Evolutionary conservation across 2,329 filamentous ascomycete species (phyloP).

Genomic region (Cordyceps militaris): DNA sequence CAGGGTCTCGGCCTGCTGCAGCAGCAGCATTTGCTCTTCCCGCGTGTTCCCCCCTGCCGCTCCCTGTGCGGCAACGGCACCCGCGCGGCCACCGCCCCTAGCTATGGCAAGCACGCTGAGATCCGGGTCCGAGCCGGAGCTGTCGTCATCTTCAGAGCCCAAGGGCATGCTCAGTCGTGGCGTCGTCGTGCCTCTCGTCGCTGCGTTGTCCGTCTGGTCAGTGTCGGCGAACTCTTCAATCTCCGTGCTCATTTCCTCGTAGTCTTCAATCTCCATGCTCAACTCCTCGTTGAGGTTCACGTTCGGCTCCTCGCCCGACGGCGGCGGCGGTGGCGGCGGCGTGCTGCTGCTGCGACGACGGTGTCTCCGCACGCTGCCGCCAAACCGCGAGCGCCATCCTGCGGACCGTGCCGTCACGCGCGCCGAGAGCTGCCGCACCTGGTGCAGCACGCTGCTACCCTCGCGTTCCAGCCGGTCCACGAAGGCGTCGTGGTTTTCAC

Average conservation of each 20-base stretch:
- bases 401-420: slow-evolving; percentile 2
- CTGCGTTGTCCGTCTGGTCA: slow-evolving; percentile 16
- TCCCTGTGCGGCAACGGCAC: background rate
- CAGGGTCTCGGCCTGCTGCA: slow-evolving; percentile 19
- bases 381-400: background rate
- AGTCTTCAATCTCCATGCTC: background rate
- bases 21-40: slow-evolving; percentile 13
- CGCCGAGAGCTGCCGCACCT: background rate
- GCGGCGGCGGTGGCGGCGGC: background rate
- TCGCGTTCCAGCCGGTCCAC: background rate
- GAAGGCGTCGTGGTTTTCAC: slow-evolving; percentile 1
- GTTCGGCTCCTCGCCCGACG: background rate
- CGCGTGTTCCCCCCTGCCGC: slow-evolving; percentile 5
- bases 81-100: slow-evolving; percentile 18
- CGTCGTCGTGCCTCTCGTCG: slow-evolving; percentile 22
- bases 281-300: background rate
- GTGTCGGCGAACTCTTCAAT: background rate
- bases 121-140: slow-evolving; percentile 31
- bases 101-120: slow-evolving; percentile 30
- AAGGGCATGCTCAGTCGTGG: slow-evolving; percentile 31
- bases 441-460: background rate
- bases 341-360: background rate
- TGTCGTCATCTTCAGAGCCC: slow-evolving; percentile 24
- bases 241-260: background rate
- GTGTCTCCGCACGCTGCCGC: background rate